A percentile compares a stretch with the other conserved stretches of the same genome.
Evolutionary conservation across 129 eudicot genomes (phyloP).

Genomic region (Chrysanthemum makinoi): DNA sequence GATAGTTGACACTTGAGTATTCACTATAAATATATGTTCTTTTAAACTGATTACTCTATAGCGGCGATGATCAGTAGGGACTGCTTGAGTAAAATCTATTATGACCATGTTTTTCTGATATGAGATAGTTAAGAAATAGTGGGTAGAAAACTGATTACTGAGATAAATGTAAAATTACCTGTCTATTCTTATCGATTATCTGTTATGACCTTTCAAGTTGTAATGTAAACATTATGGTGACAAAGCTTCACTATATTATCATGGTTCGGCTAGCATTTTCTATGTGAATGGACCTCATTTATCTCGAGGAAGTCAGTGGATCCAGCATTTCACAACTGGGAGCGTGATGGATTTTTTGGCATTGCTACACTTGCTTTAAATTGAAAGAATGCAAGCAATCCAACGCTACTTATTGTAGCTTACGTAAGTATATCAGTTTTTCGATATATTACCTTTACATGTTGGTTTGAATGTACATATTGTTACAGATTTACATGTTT

Average conservation of each 20-base stretch:
- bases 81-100: neutral
- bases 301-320: too few species aligned
- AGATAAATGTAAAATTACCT: slow-evolving; percentile 7
- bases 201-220: neutral
- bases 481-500: too few species aligned
- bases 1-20: neutral
- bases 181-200: neutral
- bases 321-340: too few species aligned
- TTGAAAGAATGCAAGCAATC: too few species aligned
- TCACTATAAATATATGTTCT: neutral
- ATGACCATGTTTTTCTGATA: neutral
- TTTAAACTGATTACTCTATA: neutral
- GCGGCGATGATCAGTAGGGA: neutral
- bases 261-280: too few species aligned
- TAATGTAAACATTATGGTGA: neutral
- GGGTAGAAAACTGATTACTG: slow-evolving; percentile 5
- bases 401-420: too few species aligned
- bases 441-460: too few species aligned
- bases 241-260: neutral
- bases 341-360: too few species aligned
- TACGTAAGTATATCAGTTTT: too few species aligned
- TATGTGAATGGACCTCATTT: too few species aligned
- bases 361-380: too few species aligned
- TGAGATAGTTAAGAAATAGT: neutral
- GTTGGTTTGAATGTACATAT: too few species aligned